These are phyloP conservation scores for Salicornia ramosissima DNA, from an alignment of 148 eudicot genomes.

Conservation along the genomic window DNA sequence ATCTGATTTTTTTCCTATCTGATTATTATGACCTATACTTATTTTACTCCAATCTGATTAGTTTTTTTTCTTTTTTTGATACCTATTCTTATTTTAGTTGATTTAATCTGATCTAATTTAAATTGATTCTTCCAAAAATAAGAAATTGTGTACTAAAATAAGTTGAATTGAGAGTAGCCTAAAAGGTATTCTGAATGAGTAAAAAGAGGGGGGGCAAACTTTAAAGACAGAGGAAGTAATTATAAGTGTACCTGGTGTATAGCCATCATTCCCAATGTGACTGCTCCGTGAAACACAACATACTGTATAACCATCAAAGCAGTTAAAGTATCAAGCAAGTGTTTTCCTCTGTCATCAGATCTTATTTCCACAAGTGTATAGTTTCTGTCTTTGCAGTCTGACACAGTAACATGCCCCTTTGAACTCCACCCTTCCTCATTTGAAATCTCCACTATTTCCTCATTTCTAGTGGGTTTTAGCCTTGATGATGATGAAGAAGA, in stretches of 20 bases:
- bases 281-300: conserved; percentile 48
- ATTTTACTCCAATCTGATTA: no score
- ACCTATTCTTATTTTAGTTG: no score
- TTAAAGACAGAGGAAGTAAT: background rate
- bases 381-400: conserved; percentile 41
- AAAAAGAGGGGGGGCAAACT: background rate
- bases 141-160: no score
- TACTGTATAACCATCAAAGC: conserved; percentile 55
- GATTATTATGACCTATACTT: no score
- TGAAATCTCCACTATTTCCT: conserved; percentile 10
- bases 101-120: no score
- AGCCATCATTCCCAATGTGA: conserved; percentile 34
- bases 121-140: no score
- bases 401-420: conserved; percentile 37
- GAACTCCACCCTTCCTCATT: conserved; percentile 5
- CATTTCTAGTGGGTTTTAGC: conserved; percentile 27
- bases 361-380: conserved; percentile 45
- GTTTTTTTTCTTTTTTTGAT: no score
- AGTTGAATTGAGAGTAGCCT: no score
- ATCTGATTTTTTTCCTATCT: no score
- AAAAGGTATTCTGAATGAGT: background rate
- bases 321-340: conserved; percentile 47
- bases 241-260: conserved; percentile 43
- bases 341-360: conserved; percentile 49
- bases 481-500: background rate